These are phyloP conservation scores for Ostreobium quekettii DNA, from an alignment of 139 green algal species.

Conservation along the genomic window DNA sequence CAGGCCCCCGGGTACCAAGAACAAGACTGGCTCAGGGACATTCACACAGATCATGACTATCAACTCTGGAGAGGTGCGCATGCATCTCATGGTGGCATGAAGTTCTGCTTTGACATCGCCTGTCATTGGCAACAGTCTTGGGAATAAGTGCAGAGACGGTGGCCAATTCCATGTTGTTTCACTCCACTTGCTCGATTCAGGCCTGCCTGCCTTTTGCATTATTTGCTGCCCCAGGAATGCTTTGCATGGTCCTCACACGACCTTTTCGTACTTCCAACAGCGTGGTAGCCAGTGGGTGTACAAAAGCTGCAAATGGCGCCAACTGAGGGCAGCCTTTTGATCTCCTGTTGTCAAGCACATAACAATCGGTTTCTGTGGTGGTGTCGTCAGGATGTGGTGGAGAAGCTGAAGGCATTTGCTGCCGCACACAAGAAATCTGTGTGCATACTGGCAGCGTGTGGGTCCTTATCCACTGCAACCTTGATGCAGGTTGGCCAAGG, in stretches of 20 bases:
- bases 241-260: too few relatives aligned
- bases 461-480: conserved; percentile 10
- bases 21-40: background rate
- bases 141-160: too few relatives aligned
- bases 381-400: conserved; percentile 6
- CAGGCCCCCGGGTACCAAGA: background rate
- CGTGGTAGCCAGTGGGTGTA: too few relatives aligned
- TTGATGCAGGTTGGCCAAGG: conserved; percentile 18
- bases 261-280: too few relatives aligned
- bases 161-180: too few relatives aligned
- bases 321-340: background rate
- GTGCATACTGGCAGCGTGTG: conserved; percentile 17
- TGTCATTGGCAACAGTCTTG: too few relatives aligned
- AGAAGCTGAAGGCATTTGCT: background rate
- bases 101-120: too few relatives aligned
- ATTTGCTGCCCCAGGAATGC: too few relatives aligned
- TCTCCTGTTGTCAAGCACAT: background rate
- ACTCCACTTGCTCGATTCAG: too few relatives aligned
- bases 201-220: too few relatives aligned
- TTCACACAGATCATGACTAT: background rate
- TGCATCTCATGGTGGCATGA: background rate
- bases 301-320: background rate
- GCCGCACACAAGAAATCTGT: conserved; percentile 3
- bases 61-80: background rate
- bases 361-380: background rate